A percentile compares a stretch with the other conserved stretches of the same genome.
Evolutionary conservation across 2,329 filamentous ascomycete genomes (phyloP).

Genomic region (Raffaelea arxii): DNA sequence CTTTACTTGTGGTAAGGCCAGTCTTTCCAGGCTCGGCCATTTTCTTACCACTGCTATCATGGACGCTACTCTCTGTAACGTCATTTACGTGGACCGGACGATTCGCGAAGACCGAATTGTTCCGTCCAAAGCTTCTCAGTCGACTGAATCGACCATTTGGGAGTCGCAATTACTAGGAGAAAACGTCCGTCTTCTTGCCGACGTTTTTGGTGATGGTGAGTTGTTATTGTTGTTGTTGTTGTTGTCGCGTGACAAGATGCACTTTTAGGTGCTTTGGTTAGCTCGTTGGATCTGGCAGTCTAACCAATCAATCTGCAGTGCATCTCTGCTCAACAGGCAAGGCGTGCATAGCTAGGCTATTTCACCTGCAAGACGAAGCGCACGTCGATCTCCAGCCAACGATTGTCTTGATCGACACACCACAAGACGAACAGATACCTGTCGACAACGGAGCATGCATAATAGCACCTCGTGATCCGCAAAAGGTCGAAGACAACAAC

Average conservation of each 20-base stretch:
- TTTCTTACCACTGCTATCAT: conserved; percentile 40
- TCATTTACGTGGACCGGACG: conserved; percentile 50
- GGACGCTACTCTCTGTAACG: conserved; percentile 47
- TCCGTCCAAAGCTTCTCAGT: conserved; percentile 23
- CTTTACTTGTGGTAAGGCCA: conserved; percentile 37
- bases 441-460: too few relatives aligned
- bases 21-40: conserved; percentile 49
- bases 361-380: conserved; percentile 42
- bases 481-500: conserved; percentile 21
- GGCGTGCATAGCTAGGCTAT: conserved; percentile 42
- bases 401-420: conserved; percentile 47
- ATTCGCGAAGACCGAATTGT: conserved; percentile 36
- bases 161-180: conserved; percentile 31
- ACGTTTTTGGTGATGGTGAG: conserved; percentile 46
- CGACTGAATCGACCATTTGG: too few relatives aligned
- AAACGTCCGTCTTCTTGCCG: conserved; percentile 39
- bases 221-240: conserved; percentile 6
- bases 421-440: conserved; percentile 36
- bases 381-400: conserved; percentile 45
- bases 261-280: too few relatives aligned
- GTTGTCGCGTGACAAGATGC: neutral
- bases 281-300: too few relatives aligned
- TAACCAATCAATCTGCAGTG: conserved; percentile 27
- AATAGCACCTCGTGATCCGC: too few relatives aligned
- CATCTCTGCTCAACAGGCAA: conserved; percentile 43